These are phyloP conservation scores for Venturia effusa DNA, from an alignment of 2,329 filamentous ascomycete species.

Conservation along the genomic window DNA sequence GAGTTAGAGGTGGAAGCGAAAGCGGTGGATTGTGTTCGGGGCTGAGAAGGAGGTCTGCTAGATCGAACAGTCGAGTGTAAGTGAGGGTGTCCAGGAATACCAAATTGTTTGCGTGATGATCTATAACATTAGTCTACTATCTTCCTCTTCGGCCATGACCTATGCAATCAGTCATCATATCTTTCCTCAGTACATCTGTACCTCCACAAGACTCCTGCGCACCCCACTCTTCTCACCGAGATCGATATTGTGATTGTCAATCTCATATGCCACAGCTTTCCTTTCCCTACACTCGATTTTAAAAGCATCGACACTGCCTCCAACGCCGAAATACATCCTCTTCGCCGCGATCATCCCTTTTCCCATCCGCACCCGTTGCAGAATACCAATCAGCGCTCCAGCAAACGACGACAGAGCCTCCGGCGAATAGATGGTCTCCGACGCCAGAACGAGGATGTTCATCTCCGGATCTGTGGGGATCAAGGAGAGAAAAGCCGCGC, in stretches of 20 bases:
- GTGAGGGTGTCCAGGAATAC: neutral
- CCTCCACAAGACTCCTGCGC: slow-evolving; percentile 36
- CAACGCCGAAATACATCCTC: slow-evolving; percentile 74
- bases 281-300: slow-evolving; percentile 31
- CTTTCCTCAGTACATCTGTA: slow-evolving; percentile 23
- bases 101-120: neutral
- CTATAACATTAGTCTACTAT: neutral
- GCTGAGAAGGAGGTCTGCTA: neutral
- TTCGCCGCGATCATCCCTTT: slow-evolving; percentile 65
- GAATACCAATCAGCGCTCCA: slow-evolving; percentile 50
- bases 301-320: slow-evolving; percentile 71
- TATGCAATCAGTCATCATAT: too few species aligned
- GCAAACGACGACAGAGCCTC: slow-evolving; percentile 59
- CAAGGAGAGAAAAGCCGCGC: slow-evolving; percentile 46
- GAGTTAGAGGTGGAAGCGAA: neutral
- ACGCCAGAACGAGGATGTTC: slow-evolving; percentile 52
- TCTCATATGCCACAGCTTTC: slow-evolving; percentile 36
- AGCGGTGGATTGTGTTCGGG: neutral
- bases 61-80: neutral
- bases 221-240: slow-evolving; percentile 31
- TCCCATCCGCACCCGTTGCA: slow-evolving; percentile 42
- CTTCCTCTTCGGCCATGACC: neutral
- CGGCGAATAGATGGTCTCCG: slow-evolving; percentile 77
- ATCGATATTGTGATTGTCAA: slow-evolving; percentile 35
- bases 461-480: slow-evolving; percentile 32